Evolutionary conservation across 2,329 filamentous ascomycete genomes (phyloP).

Genomic region (Pleoardoris graminearum): DNA sequence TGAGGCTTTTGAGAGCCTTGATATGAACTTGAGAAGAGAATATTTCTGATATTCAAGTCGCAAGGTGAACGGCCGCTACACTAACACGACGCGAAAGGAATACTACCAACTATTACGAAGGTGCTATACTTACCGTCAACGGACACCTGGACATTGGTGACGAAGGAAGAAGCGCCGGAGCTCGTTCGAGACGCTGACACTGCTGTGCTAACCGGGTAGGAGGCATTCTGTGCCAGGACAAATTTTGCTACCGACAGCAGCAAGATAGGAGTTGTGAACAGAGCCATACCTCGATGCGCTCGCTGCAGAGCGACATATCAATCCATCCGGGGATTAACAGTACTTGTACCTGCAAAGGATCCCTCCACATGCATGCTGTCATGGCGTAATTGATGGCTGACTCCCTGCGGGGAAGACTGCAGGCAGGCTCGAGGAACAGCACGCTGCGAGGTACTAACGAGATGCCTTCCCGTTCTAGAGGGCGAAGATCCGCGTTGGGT

Average conservation of each 20-base stretch:
- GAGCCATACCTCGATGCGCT: neutral
- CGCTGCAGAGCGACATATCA: neutral
- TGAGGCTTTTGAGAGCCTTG: no score
- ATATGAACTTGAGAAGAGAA: no score
- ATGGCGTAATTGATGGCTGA: neutral
- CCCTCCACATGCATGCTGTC: neutral
- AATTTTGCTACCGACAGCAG: constrained; percentile 3
- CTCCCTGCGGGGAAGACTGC: neutral
- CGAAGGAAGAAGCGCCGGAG: constrained; percentile 11
- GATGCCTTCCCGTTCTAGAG: neutral
- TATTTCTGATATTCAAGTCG: no score
- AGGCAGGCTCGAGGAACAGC: neutral
- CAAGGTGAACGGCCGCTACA: no score
- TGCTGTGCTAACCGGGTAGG: constrained; percentile 7
- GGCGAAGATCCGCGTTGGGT: neutral
- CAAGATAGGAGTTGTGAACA: neutral
- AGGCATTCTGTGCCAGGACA: constrained; percentile 10
- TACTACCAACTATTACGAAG: neutral
- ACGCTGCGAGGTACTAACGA: no score
- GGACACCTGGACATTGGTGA: constrained; percentile 15
- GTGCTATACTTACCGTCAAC: constrained; percentile 13
- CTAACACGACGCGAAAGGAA: no score
- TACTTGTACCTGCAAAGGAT: neutral
- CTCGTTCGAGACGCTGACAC: constrained; percentile 8
- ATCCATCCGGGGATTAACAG: neutral